phyloP scores from a whole-genome alignment of 441 rosid species.

The Euphorbia neoarborescens region DNA sequence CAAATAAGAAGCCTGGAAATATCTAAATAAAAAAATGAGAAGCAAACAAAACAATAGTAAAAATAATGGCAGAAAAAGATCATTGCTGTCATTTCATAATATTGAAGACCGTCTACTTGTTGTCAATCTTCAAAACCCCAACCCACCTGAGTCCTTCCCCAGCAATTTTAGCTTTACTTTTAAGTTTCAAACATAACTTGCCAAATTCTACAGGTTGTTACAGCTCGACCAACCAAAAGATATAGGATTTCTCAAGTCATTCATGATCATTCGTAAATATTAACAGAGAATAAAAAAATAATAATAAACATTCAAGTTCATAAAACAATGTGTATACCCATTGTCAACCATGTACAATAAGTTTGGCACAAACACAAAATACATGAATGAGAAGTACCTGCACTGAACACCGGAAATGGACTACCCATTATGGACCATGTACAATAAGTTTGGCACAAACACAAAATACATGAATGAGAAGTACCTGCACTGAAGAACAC shows the following conservation, averaged over 20 bases:
- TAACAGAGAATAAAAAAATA: background rate
- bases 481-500: slow-evolving; percentile 93
- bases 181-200: background rate
- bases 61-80: background rate
- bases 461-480: background rate
- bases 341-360: background rate
- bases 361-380: background rate
- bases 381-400: slow-evolving; percentile 38
- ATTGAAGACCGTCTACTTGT: background rate
- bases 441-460: background rate
- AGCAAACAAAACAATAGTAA: background rate
- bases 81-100: no score
- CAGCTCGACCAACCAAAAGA: background rate
- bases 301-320: background rate
- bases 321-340: background rate
- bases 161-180: background rate
- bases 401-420: slow-evolving; percentile 94
- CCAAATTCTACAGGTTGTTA: background rate
- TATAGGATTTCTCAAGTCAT: background rate
- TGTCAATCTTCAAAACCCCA: background rate
- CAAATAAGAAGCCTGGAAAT: background rate
- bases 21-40: background rate
- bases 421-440: slow-evolving; percentile 70
- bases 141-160: background rate
- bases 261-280: background rate